A percentile compares a stretch with the other conserved stretches of the same genome.
phyloP scores from a whole-genome alignment of 495 filamentous ascomycete species.

The Lindgomyces ingoldianus region DNA sequence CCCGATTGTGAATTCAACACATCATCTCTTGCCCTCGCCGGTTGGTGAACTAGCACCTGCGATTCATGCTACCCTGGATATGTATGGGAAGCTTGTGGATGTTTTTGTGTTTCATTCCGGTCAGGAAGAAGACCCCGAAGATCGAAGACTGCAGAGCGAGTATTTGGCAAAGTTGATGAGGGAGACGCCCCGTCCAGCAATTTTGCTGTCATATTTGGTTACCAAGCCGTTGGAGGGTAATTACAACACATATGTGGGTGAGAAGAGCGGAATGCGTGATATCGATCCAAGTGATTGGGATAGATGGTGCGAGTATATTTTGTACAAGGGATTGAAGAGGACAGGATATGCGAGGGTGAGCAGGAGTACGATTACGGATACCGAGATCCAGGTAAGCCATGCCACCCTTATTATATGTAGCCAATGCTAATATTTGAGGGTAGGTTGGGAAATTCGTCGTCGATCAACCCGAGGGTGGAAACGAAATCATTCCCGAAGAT shows the following conservation, averaged over 20 bases:
- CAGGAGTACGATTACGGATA: slow-evolving; percentile 91
- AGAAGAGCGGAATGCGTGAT: slow-evolving; percentile 87
- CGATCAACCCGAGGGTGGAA: slow-evolving; percentile 64
- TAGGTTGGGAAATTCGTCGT: slow-evolving; percentile 92
- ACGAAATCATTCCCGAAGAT: slow-evolving; percentile 63
- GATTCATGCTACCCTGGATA: slow-evolving; percentile 91
- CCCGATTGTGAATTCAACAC: slow-evolving; percentile 94
- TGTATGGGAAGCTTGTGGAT: slow-evolving; percentile 86
- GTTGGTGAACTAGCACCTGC: slow-evolving; percentile 95
- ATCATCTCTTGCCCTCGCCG: slow-evolving; percentile 90
- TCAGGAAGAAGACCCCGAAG: slow-evolving; percentile 95
- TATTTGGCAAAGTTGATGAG: slow-evolving; percentile 91
- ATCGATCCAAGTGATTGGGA: slow-evolving; percentile 95
- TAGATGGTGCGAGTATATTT: slow-evolving; percentile 98
- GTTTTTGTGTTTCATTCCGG: slow-evolving; percentile 99
- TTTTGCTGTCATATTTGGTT: slow-evolving; percentile 89
- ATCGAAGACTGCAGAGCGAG: slow-evolving; percentile 82
- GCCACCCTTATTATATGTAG: not conserved
- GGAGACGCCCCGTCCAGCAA: slow-evolving; percentile 72
- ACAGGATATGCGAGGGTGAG: slow-evolving; percentile 90
- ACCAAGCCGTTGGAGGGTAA: slow-evolving; percentile 89
- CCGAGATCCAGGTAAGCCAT: slow-evolving; percentile 86
- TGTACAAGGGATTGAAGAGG: slow-evolving; percentile 86
- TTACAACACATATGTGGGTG: slow-evolving; percentile 94
- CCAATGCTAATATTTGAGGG: not conserved